A percentile compares a stretch with the other conserved stretches of the same genome.
Conservation (phyloP, 352 stramenopile genomes). For the Globisporangium paddicum region DNA sequence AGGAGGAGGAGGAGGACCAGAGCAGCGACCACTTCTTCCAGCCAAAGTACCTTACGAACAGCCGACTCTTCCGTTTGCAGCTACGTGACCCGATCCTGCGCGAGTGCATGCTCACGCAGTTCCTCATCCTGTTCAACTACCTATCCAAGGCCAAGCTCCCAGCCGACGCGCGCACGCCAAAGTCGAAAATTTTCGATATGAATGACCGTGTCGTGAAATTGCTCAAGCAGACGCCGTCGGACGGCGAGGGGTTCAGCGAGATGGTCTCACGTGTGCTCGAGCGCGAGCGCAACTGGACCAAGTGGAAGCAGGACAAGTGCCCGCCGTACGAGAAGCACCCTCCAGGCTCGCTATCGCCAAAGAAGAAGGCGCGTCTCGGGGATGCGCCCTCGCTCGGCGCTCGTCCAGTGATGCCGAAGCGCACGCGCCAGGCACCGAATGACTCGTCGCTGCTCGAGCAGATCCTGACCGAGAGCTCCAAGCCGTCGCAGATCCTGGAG, state of each 20-base stretch:
- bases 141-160: constrained; percentile 53
- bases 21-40: constrained; percentile 81
- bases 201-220: constrained; percentile 70
- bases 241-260: constrained; percentile 85
- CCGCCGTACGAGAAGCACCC: constrained; percentile 65
- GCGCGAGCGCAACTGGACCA: constrained; percentile 87
- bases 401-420: constrained; percentile 18
- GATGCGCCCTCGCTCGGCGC: constrained; percentile 24
- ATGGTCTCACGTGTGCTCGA: constrained; percentile 84
- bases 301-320: constrained; percentile 90
- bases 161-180: constrained; percentile 40
- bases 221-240: constrained; percentile 80
- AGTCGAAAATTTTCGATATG: constrained; percentile 55
- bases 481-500: constrained; percentile 65
- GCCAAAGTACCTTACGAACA: constrained; percentile 92
- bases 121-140: constrained; percentile 81
- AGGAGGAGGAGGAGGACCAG: constrained; percentile 19
- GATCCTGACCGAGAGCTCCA: constrained; percentile 74
- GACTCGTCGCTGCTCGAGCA: constrained; percentile 63
- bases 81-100: constrained; percentile 87
- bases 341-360: constrained; percentile 14
- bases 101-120: constrained; percentile 87
- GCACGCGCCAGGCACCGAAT: constrained; percentile 5
- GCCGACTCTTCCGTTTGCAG: constrained; percentile 87
- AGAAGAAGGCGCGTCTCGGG: constrained; percentile 39